These are phyloP conservation scores for Coffea eugenioides DNA, from an alignment of 257 asterid genomes.

Conservation along the genomic window DNA sequence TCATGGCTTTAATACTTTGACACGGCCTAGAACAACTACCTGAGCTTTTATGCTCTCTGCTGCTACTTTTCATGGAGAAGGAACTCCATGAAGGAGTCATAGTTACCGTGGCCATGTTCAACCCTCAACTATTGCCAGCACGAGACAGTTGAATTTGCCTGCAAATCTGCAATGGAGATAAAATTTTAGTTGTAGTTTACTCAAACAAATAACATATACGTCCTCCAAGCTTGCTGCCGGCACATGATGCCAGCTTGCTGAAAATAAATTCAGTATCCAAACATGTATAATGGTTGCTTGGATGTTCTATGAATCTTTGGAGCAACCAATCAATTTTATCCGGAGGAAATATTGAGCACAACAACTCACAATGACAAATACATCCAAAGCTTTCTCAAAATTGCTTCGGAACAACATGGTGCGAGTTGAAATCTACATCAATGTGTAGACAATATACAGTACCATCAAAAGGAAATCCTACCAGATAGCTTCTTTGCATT, in stretches of 20 bases:
- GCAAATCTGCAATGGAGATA: background rate
- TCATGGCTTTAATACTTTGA: conserved; percentile 43
- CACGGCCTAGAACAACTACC: conserved; percentile 17
- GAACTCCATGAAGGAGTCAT: conserved; percentile 39
- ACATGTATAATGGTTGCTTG: background rate
- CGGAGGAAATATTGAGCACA: background rate
- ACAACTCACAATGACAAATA: background rate
- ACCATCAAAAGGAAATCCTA: background rate
- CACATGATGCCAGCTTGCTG: background rate
- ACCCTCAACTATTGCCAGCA: background rate
- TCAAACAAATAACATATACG: too few relatives aligned
- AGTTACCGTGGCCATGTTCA: conserved; percentile 51
- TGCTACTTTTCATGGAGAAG: conserved; percentile 22
- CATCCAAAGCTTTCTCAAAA: background rate
- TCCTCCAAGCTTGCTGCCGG: background rate
- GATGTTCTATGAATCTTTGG: background rate
- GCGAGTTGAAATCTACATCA: background rate
- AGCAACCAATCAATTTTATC: background rate
- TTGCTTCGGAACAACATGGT: background rate
- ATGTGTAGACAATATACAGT: background rate
- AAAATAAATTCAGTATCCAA: background rate
- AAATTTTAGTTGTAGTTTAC: background rate
- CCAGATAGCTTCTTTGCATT: background rate
- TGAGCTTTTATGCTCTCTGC: conserved; percentile 12
- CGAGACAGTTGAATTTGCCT: conserved; percentile 7